Evolutionary conservation across 345 rosid genomes (phyloP).

Genomic region (Chamaenerion angustifolium): DNA sequence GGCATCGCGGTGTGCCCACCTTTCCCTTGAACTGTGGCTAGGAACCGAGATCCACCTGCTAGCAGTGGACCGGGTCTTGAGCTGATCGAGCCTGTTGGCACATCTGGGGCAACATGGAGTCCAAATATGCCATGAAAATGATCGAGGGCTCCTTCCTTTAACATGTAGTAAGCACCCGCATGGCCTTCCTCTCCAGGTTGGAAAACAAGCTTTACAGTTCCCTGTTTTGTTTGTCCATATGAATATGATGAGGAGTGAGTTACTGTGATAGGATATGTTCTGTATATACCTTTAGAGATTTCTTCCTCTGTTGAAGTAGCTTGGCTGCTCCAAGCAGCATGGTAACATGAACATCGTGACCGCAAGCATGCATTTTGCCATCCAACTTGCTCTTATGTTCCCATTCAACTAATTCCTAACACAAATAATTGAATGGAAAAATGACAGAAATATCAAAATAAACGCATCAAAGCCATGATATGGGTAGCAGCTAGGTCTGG

Average conservation of each 20-base stretch:
- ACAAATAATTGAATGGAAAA: neutral
- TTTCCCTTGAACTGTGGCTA: constrained; percentile 23
- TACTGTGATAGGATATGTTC: no score
- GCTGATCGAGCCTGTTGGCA: constrained; percentile 26
- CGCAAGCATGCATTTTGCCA: constrained; percentile 59
- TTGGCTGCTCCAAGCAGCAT: constrained; percentile 51
- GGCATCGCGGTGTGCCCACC: constrained; percentile 43
- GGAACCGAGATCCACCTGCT: constrained; percentile 31
- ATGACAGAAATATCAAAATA: no score
- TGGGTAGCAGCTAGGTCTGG: no score
- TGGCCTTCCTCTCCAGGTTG: constrained; percentile 51
- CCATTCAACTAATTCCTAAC: constrained; percentile 35
- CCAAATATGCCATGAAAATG: constrained; percentile 31
- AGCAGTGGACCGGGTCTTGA: constrained; percentile 45
- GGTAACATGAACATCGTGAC: constrained; percentile 38
- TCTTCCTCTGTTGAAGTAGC: constrained; percentile 17
- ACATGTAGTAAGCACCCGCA: constrained; percentile 44
- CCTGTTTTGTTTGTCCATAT: constrained; percentile 10
- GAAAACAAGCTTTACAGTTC: constrained; percentile 44
- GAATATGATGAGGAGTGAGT: no score
- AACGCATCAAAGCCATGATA: no score
- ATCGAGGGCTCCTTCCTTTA: constrained; percentile 37
- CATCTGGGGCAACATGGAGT: constrained; percentile 24
- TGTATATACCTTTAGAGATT: constrained; percentile 6
- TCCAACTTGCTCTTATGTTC: constrained; percentile 28